Evolutionary conservation across 2,329 filamentous ascomycete species (phyloP).

Genomic region (Talaromyces sp.): DNA sequence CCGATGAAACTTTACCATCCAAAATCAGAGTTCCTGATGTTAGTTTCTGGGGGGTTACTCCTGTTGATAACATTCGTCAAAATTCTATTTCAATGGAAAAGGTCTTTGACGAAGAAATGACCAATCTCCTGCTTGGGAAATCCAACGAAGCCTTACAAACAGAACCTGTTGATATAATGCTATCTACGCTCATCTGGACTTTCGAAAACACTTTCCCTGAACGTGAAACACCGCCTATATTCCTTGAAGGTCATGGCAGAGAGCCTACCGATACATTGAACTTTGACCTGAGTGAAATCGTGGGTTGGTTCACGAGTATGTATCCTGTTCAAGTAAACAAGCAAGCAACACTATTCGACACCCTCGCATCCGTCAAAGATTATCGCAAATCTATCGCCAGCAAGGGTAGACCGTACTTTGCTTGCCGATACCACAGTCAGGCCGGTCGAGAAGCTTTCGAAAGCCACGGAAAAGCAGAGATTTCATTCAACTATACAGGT

Average conservation of each 20-base stretch:
- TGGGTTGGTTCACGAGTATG: conserved; percentile 5
- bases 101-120: neutral
- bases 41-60: neutral
- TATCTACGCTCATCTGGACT: neutral
- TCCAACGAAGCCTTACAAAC: conserved; percentile 2
- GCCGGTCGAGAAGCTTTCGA: neutral
- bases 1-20: neutral
- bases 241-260: conserved; percentile 1
- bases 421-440: neutral
- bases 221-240: neutral
- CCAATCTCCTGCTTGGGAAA: neutral
- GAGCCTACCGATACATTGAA: neutral
- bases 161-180: conserved; percentile 3
- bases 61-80: neutral
- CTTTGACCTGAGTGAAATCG: neutral
- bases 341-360: neutral
- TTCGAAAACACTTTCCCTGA: neutral
- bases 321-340: neutral
- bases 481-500: conserved; percentile 1
- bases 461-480: neutral
- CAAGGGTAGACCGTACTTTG: neutral
- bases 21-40: neutral
- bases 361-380: neutral
- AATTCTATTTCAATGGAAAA: conserved; percentile 21
- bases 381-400: neutral